Percentiles rank a stretch among this genome's conserved stretches.
Conservation (phyloP, 345 rosid genomes). For the Atalantia buxifolia region DNA sequence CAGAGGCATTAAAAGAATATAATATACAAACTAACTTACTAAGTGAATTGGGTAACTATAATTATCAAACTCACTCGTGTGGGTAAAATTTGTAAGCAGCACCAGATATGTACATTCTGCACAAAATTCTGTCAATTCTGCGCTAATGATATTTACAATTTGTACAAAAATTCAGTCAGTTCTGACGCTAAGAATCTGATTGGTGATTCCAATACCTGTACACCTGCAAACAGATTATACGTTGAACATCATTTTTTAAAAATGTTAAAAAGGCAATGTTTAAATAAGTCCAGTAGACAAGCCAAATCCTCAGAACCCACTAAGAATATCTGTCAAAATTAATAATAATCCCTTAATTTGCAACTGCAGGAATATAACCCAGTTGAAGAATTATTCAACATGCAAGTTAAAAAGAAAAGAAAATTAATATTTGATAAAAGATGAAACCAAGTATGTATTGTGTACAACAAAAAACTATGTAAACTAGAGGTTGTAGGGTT, state of each 20-base stretch:
- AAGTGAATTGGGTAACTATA: slow-evolving; percentile 10
- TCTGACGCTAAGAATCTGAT: slow-evolving; percentile 29
- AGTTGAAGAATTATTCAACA: neutral
- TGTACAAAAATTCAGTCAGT: slow-evolving; percentile 29
- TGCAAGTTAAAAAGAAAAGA: neutral
- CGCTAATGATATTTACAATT: slow-evolving; percentile 18
- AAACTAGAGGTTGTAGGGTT: neutral
- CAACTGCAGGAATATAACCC: neutral
- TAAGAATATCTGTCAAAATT: neutral
- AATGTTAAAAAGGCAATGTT: neutral
- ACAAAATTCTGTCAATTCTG: slow-evolving; percentile 22
- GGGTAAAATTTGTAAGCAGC: slow-evolving; percentile 7
- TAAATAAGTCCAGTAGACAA: neutral
- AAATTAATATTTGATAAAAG: neutral
- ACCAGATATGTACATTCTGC: slow-evolving; percentile 23
- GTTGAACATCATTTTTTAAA: neutral
- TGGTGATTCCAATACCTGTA: slow-evolving; percentile 12
- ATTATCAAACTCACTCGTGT: slow-evolving; percentile 18
- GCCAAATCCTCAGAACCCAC: no score
- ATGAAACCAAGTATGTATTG: neutral
- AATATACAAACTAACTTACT: slow-evolving; percentile 10
- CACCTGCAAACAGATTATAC: slow-evolving; percentile 21
- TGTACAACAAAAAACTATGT: neutral
- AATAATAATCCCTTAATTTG: neutral
- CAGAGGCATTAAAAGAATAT: slow-evolving; percentile 20